Base-by-base conservation (phyloP, 176 grass and related monocot genomes). In the Miscanthus lutarioriparius region DNA sequence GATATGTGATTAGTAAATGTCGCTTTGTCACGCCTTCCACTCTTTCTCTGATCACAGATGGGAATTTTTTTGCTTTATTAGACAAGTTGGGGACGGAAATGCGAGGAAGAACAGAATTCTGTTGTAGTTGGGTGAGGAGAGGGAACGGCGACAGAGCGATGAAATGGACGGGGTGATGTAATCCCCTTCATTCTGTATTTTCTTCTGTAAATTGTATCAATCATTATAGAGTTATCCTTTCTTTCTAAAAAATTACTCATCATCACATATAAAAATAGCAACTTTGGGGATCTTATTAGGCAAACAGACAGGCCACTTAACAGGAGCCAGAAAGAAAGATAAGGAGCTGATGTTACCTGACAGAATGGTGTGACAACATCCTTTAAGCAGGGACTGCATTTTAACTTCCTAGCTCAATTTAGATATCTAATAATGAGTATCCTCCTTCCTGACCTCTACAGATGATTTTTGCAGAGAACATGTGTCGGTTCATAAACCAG, bases 141-240 rank as follows among this genome's bases (percentile, higher is more conserved):
- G 12, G 83, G 49, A 32, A 78, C 6, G 25, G 74, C 9, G 14
- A 69, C n/a, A 69, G 33, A 69, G 47, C n/a, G 15, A 77, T 53
- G 16, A 8, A 32, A 15, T n/a, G 30, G 48, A 69, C 7, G 20
- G 26, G 30, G 38, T 48, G 16, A 15, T 20, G 30, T 27, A 56
- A 53, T 40, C 33, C 45, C 49, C 33, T 37, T 70, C 22, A 16
- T 69, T 28, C 26, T 85, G 38, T 85, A 43, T 78, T 77, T 70
- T 16, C 19, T 44, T 49, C 26, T 83, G 81, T 74, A 75, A 83
- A 83, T 62, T 83, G 58, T 30, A 64, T 62, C 33, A 40, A 14
- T 41, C 16, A 26, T 41, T 74, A 74, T 74, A 83, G 54, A 49
- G 33, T 78, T 70, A 61, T 10, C 22, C 67, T 22, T 54, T 36